Evolutionary conservation across 2,329 filamentous ascomycete species (phyloP).

Genomic region (Atkinsonella hypoxylon): DNA sequence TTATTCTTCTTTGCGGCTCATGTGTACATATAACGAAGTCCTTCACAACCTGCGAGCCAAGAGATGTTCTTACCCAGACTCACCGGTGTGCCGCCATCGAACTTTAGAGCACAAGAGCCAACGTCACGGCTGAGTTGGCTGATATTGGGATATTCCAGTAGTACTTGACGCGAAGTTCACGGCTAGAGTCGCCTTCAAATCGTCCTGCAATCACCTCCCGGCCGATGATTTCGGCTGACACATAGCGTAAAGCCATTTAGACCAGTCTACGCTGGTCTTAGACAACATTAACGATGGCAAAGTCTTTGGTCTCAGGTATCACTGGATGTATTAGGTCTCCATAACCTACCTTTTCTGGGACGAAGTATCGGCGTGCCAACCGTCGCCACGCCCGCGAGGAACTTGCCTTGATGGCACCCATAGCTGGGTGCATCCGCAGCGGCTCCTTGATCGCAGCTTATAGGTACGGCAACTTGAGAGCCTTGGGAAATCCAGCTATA

Average conservation of each 20-base stretch:
- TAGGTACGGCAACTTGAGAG: conserved; percentile 29
- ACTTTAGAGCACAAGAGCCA: not conserved
- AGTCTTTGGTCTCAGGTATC: too few relatives aligned
- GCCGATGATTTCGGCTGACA: conserved; percentile 4
- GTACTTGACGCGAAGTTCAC: conserved; percentile 9
- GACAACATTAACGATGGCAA: too few relatives aligned
- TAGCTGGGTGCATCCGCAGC: conserved; percentile 25
- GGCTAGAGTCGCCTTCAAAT: conserved; percentile 13
- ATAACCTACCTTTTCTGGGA: conserved; percentile 19
- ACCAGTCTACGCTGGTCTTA: conserved; percentile 1
- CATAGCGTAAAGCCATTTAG: conserved; percentile 13
- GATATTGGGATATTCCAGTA: too few relatives aligned
- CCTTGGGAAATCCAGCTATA: conserved; percentile 23
- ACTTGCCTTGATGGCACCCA: not conserved
- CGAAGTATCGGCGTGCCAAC: not conserved
- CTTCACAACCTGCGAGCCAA: not conserved
- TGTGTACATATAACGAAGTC: not conserved
- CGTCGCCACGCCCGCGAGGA: not conserved
- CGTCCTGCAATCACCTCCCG: conserved; percentile 34
- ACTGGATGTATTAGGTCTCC: too few relatives aligned
- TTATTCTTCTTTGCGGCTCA: too few relatives aligned
- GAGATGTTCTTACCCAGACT: conserved; percentile 29
- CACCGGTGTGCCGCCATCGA: conserved; percentile 14
- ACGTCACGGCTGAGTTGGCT: not conserved
- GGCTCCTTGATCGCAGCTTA: conserved; percentile 36